Evolutionary conservation across 2,329 filamentous ascomycete species (phyloP).

Genomic region (Cercospora janseana): DNA sequence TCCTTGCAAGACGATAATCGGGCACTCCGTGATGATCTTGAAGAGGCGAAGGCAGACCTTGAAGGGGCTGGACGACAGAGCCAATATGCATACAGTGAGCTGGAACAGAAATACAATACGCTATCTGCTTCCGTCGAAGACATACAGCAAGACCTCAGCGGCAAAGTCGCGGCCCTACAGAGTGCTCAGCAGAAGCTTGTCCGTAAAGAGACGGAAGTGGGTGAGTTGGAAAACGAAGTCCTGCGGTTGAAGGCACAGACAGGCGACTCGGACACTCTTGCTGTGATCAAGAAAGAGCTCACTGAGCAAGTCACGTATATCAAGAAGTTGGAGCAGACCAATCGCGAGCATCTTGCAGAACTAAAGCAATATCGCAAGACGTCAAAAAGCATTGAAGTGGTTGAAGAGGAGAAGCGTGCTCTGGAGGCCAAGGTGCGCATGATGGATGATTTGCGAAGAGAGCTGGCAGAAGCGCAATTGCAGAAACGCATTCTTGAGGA

Average conservation of each 20-base stretch:
- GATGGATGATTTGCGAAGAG: conserved; percentile 69
- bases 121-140: conserved; percentile 57
- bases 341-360: conserved; percentile 75
- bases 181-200: conserved; percentile 64
- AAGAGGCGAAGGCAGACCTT: conserved; percentile 75
- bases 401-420: conserved; percentile 90
- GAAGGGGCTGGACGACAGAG: conserved; percentile 67
- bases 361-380: conserved; percentile 76
- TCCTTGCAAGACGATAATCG: conserved; percentile 67
- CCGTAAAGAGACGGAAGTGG: conserved; percentile 68
- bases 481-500: conserved; percentile 86
- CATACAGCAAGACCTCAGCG: conserved; percentile 57
- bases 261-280: conserved; percentile 80
- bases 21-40: conserved; percentile 73
- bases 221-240: conserved; percentile 76
- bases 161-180: conserved; percentile 57
- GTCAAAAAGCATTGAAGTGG: conserved; percentile 84
- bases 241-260: conserved; percentile 80
- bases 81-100: conserved; percentile 57
- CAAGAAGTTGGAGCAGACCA: conserved; percentile 74
- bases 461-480: conserved; percentile 74
- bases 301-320: conserved; percentile 92
- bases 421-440: conserved; percentile 74
- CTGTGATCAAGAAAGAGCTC: conserved; percentile 81
- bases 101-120: conserved; percentile 59